These are phyloP conservation scores for Talaromyces nanjingensis DNA, from an alignment of 495 filamentous ascomycete genomes.

Conservation along the genomic window DNA sequence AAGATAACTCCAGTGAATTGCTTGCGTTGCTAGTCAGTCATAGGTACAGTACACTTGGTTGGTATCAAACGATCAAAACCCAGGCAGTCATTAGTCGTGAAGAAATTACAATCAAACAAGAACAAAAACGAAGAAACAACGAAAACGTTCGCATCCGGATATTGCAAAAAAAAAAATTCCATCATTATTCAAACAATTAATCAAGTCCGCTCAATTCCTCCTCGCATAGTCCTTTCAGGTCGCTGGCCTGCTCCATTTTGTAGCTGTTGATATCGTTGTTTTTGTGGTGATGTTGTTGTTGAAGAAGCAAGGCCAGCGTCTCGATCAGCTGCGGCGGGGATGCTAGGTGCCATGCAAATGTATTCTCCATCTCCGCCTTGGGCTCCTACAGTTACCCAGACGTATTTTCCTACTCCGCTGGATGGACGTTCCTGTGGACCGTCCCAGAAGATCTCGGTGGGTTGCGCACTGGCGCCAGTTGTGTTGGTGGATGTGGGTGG, in stretches of 20 bases:
- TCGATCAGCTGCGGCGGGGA: not conserved
- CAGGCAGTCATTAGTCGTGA: slow-evolving; percentile 2
- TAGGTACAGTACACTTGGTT: slow-evolving; percentile 3
- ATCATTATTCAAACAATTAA: not conserved
- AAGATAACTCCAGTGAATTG: not conserved
- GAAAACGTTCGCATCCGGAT: not conserved
- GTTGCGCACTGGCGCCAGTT: slow-evolving; percentile 41
- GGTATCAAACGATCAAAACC: slow-evolving; percentile 1
- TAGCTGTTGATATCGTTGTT: not conserved
- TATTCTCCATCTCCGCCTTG: slow-evolving; percentile 61
- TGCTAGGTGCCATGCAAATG: slow-evolving; percentile 27
- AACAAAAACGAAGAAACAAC: not conserved
- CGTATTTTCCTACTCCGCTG: slow-evolving; percentile 58
- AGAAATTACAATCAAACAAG: not conserved
- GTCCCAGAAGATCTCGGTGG: slow-evolving; percentile 55
- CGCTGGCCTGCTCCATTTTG: not conserved
- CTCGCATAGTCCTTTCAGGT: not conserved
- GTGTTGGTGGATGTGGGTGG: slow-evolving; percentile 16
- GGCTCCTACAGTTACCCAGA: slow-evolving; percentile 80
- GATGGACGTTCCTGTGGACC: slow-evolving; percentile 51
- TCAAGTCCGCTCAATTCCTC: not conserved
- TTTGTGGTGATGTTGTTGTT: not conserved
- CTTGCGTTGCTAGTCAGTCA: not conserved
- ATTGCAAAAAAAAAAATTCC: not conserved
- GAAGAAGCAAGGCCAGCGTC: not conserved